phyloP scores from a whole-genome alignment of 73 alveolate species.

The Uronychia binucleata region DNA sequence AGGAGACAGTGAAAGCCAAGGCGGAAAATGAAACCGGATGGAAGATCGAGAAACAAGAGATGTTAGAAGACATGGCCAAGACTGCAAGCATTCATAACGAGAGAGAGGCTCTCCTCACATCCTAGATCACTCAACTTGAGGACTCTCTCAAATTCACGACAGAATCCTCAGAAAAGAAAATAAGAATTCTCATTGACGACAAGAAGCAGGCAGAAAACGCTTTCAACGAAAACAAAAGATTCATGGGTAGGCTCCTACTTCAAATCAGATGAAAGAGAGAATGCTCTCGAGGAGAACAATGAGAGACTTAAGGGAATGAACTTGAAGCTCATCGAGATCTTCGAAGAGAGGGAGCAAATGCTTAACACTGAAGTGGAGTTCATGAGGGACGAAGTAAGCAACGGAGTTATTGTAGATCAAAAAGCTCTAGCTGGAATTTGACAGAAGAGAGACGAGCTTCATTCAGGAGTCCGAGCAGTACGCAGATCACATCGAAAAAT shows the following conservation, averaged over 20 bases:
- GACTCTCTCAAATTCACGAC: background rate
- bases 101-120: slow-evolving; percentile 6
- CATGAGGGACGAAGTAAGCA: slow-evolving; percentile 20
- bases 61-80: slow-evolving; percentile 1
- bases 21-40: slow-evolving; percentile 5
- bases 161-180: slow-evolving; percentile 7
- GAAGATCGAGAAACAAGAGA: slow-evolving; percentile 15
- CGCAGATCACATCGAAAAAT: slow-evolving; percentile 4
- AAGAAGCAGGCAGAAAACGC: background rate
- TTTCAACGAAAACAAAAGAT: background rate
- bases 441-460: background rate
- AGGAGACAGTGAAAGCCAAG: background rate
- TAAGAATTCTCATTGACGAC: slow-evolving; percentile 8
- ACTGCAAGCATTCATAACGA: slow-evolving; percentile 2
- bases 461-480: background rate
- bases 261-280: slow-evolving; percentile 20
- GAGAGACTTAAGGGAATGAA: slow-evolving; percentile 10
- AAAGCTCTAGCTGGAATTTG: background rate
- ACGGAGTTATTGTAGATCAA: too few relatives aligned
- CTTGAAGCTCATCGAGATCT: background rate
- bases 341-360: background rate
- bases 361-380: background rate
- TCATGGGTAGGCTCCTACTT: background rate
- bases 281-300: background rate
- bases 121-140: slow-evolving; percentile 2